Evolutionary conservation across 2,329 filamentous ascomycete species (phyloP).

Genomic region (Penicillium occitanis): DNA sequence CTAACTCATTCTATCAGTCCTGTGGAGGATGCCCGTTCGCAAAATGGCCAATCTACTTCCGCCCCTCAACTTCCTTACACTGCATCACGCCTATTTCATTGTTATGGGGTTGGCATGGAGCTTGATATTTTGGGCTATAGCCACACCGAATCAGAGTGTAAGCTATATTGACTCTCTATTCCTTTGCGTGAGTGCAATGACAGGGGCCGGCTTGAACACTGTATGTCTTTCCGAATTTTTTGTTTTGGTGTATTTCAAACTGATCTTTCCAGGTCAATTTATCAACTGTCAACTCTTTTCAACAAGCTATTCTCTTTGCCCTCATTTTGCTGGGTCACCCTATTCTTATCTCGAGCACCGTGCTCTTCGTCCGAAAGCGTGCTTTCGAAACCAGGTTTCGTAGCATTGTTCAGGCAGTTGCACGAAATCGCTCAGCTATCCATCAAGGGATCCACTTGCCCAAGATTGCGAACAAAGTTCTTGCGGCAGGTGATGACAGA

Average conservation of each 20-base stretch:
- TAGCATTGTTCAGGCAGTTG: slow-evolving; percentile 47
- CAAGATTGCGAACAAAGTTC: background rate
- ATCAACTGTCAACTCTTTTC: slow-evolving; percentile 63
- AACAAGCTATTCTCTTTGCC: slow-evolving; percentile 65
- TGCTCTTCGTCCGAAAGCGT: slow-evolving; percentile 59
- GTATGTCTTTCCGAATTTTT: slow-evolving; percentile 36
- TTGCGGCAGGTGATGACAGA: background rate
- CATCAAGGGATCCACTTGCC: background rate
- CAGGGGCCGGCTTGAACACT: slow-evolving; percentile 66
- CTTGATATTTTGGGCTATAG: slow-evolving; percentile 59
- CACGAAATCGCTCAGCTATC: slow-evolving; percentile 21
- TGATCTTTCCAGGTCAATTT: slow-evolving; percentile 42
- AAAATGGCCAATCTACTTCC: slow-evolving; percentile 32
- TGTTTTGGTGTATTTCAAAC: background rate
- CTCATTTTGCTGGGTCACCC: slow-evolving; percentile 66
- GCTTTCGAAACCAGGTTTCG: slow-evolving; percentile 64
- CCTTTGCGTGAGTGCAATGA: slow-evolving; percentile 65
- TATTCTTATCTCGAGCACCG: slow-evolving; percentile 66
- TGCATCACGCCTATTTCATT: slow-evolving; percentile 69
- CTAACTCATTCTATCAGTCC: background rate
- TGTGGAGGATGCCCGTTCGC: slow-evolving; percentile 22
- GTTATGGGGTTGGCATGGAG: slow-evolving; percentile 56
- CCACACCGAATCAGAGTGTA: slow-evolving; percentile 53
- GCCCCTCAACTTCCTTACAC: slow-evolving; percentile 59
- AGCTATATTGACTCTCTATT: slow-evolving; percentile 66